Evolutionary conservation across 306 rosid genomes (phyloP).

Genomic region (Vigna mungo): DNA sequence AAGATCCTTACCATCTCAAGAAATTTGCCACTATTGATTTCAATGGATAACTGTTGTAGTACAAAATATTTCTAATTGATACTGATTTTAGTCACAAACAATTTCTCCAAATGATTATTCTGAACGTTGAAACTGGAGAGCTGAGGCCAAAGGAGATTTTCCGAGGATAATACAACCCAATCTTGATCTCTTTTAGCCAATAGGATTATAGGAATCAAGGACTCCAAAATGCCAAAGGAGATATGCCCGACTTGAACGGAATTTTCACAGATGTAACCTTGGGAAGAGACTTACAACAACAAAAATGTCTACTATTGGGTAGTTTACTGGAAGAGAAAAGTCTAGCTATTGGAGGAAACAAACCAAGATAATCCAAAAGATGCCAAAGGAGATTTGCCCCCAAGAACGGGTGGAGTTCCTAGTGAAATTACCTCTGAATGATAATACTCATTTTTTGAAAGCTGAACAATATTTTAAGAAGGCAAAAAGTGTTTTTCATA

Average conservation of each 20-base stretch:
- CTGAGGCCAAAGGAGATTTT: conserved; percentile 77
- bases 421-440: conserved; percentile 39
- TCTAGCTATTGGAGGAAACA: conserved; percentile 47
- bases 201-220: conserved; percentile 54
- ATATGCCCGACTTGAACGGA: conserved; percentile 77
- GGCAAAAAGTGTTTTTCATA: conserved; percentile 30
- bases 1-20: conserved; percentile 52
- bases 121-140: conserved; percentile 58
- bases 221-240: conserved; percentile 94
- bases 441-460: conserved; percentile 2
- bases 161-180: conserved; percentile 55
- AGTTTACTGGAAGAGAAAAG: neutral
- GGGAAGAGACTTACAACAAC: conserved; percentile 49
- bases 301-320: conserved; percentile 36
- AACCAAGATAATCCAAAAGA: conserved; percentile 10
- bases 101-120: conserved; percentile 52
- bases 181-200: conserved; percentile 51
- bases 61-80: conserved; percentile 44
- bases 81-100: conserved; percentile 43
- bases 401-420: conserved; percentile 48
- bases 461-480: conserved; percentile 38
- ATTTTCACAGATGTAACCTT: conserved; percentile 53
- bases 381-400: conserved; percentile 69
- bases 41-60: conserved; percentile 36
- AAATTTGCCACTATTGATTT: conserved; percentile 47